Evolutionary conservation across 345 rosid genomes (phyloP).

Genomic region (Lumnitzera littorea): DNA sequence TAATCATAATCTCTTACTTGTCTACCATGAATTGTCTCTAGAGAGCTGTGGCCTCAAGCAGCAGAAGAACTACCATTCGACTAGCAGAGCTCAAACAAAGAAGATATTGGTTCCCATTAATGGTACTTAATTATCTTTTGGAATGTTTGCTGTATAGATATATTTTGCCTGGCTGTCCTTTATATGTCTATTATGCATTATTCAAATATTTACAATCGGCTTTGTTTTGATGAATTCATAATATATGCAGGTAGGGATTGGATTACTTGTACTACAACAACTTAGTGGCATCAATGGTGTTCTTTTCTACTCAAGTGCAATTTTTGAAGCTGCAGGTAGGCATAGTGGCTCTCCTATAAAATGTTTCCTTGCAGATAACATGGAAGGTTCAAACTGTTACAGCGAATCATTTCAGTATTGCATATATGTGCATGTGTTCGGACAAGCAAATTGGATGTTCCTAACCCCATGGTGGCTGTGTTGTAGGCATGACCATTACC

Average conservation of each 20-base stretch:
- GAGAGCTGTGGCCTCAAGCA: conserved; percentile 82
- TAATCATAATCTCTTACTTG: conserved; percentile 8
- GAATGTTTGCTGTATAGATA: conserved; percentile 3
- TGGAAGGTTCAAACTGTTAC: no score
- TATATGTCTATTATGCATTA: conserved; percentile 1
- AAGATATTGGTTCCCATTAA: conserved; percentile 67
- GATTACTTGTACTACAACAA: conserved; percentile 84
- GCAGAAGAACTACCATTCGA: conserved; percentile 59
- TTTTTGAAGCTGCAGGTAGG: conserved; percentile 82
- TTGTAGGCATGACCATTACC: no score
- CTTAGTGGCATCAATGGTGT: conserved; percentile 87
- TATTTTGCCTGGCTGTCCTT: neutral
- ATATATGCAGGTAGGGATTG: conserved; percentile 74
- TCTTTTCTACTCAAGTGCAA: conserved; percentile 77
- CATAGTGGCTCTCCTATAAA: neutral
- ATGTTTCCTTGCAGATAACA: no score
- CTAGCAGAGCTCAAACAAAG: conserved; percentile 56
- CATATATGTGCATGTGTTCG: no score
- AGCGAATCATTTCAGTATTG: no score
- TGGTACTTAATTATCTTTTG: conserved; percentile 27
- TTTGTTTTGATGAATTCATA: neutral
- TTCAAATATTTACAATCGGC: neutral
- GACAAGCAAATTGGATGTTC: no score
- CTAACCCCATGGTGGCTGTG: no score
- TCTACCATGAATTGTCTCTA: conserved; percentile 18